These are phyloP conservation scores for Xeromyces bisporus DNA, from an alignment of 495 filamentous ascomycete species.

Conservation along the genomic window DNA sequence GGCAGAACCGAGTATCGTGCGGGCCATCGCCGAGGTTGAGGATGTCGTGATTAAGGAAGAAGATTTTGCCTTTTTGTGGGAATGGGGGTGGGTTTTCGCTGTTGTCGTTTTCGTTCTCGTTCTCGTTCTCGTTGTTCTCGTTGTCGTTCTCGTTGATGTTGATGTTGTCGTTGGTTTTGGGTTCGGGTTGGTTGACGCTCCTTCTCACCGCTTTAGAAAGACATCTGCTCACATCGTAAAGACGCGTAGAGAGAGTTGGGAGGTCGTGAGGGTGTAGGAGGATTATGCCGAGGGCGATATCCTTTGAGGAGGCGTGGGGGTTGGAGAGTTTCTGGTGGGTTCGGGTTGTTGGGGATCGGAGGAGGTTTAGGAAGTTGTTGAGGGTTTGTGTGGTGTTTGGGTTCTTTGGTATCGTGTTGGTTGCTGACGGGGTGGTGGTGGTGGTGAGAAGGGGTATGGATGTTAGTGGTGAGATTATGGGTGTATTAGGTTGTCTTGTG, in stretches of 20 bases:
- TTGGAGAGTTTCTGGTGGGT: conserved; percentile 9
- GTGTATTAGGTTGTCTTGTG: too few species aligned
- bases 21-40: conserved; percentile 5
- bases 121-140: too few species aligned
- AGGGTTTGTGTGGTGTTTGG: too few species aligned
- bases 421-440: too few species aligned
- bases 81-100: not conserved
- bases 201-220: conserved; percentile 5
- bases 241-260: not conserved
- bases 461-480: too few species aligned
- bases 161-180: too few species aligned
- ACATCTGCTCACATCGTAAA: conserved; percentile 4
- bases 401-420: too few species aligned
- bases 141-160: too few species aligned
- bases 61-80: conserved; percentile 13
- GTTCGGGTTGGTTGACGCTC: too few species aligned
- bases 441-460: too few species aligned
- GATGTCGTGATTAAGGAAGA: conserved; percentile 17
- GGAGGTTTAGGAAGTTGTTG: not conserved
- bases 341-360: conserved; percentile 6
- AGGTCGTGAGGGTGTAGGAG: conserved; percentile 5
- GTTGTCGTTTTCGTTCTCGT: too few species aligned
- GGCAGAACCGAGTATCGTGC: conserved; percentile 10
- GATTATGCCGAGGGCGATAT: conserved; percentile 9
- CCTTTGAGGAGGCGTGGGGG: conserved; percentile 6